phyloP scores from a whole-genome alignment of 345 rosid genomes.

The Citrus unshiu region DNA sequence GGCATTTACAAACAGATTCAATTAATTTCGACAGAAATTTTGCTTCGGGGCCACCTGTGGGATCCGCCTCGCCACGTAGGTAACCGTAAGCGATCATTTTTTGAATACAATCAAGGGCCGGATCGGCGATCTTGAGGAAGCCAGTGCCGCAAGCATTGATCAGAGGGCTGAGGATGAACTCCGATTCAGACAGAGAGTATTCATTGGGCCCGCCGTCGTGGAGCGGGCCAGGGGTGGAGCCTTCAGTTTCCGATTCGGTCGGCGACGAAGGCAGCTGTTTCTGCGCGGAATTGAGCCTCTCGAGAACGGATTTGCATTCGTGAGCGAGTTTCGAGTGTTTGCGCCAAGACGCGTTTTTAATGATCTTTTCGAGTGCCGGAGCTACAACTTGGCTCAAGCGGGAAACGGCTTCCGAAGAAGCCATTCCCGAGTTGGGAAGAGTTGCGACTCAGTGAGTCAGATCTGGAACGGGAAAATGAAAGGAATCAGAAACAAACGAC shows the following conservation, averaged over 20 bases:
- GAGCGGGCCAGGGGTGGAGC: constrained; percentile 78
- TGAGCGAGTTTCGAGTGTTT: constrained; percentile 94
- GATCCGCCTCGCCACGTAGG: constrained; percentile 97
- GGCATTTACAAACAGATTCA: constrained; percentile 80
- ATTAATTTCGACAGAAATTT: constrained; percentile 63
- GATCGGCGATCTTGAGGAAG: constrained; percentile 87
- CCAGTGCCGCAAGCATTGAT: constrained; percentile 68
- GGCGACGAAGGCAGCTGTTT: constrained; percentile 29
- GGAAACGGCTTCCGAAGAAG: constrained; percentile 99
- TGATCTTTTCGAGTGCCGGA: constrained; percentile 83
- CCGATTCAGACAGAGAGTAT: constrained; percentile 80
- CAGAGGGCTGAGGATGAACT: constrained; percentile 77
- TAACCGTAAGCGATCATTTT: constrained; percentile 86
- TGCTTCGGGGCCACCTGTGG: constrained; percentile 69
- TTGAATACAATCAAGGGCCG: constrained; percentile 87
- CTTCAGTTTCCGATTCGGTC: constrained; percentile 55
- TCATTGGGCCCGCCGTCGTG: constrained; percentile 69
- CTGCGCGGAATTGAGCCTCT: constrained; percentile 49
- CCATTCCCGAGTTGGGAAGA: constrained; percentile 76
- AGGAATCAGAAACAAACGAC: background rate
- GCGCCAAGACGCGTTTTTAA: constrained; percentile 96
- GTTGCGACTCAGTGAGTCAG: constrained; percentile 29
- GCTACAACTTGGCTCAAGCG: constrained; percentile 66
- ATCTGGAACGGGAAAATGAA: constrained; percentile 30
- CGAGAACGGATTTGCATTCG: constrained; percentile 88